Evolutionary conservation across 2,329 filamentous ascomycete genomes (phyloP).

Genomic region (Penicillium olsonii): DNA sequence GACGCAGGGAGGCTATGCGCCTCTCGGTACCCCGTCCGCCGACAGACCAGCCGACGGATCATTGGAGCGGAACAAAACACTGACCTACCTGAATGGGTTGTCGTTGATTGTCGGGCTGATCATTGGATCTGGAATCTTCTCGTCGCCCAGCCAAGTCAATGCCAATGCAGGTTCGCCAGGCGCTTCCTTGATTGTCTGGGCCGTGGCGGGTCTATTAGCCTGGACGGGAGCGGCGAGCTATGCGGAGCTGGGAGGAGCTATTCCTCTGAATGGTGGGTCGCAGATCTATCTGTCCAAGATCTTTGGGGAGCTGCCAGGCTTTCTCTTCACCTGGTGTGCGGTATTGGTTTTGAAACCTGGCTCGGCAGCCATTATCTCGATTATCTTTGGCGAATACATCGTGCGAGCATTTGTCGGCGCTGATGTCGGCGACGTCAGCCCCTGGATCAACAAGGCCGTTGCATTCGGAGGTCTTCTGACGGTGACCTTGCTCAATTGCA

Average conservation of each 20-base stretch:
- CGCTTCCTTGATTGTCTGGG: slow-evolving; percentile 87
- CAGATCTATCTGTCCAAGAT: slow-evolving; percentile 96
- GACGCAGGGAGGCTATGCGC: slow-evolving; percentile 78
- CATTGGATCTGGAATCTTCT: slow-evolving; percentile 92
- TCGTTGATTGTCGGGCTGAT: neutral
- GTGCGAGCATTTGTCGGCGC: slow-evolving; percentile 82
- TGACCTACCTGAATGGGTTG: slow-evolving; percentile 65
- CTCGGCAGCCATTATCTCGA: slow-evolving; percentile 88
- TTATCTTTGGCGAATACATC: slow-evolving; percentile 98
- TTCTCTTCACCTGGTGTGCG: slow-evolving; percentile 95
- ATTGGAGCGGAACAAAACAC: slow-evolving; percentile 89
- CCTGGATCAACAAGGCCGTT: slow-evolving; percentile 88
- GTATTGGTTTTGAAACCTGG: slow-evolving; percentile 93
- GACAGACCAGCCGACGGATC: slow-evolving; percentile 68
- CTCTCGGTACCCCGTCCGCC: slow-evolving; percentile 73
- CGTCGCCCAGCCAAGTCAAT: slow-evolving; percentile 89
- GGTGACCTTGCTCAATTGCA: slow-evolving; percentile 84
- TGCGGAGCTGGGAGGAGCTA: slow-evolving; percentile 91
- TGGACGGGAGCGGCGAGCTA: slow-evolving; percentile 97
- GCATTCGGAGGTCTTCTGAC: slow-evolving; percentile 73
- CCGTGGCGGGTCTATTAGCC: slow-evolving; percentile 83
- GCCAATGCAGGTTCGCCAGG: slow-evolving; percentile 87
- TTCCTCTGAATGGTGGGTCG: slow-evolving; percentile 90
- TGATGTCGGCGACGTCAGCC: slow-evolving; percentile 76
- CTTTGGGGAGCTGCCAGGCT: slow-evolving; percentile 88